phyloP scores from a whole-genome alignment of 441 rosid genomes.

The Syzygium malaccense region DNA sequence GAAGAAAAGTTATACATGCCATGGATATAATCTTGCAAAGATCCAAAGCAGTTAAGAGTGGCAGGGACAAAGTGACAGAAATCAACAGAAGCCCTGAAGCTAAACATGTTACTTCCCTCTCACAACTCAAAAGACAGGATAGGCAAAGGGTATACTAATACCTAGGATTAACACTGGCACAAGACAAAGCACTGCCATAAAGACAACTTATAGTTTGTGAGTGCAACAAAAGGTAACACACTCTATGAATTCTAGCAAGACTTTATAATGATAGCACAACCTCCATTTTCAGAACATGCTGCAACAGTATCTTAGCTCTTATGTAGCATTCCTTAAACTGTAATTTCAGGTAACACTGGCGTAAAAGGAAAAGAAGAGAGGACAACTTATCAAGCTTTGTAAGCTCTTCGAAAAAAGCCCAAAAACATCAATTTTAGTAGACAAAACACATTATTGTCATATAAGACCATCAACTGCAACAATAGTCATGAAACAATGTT shows the following conservation, averaged over 20 bases:
- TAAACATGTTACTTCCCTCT: background rate
- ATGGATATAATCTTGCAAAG: background rate
- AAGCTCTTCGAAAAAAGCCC: background rate
- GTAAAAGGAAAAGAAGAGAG: background rate
- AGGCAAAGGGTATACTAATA: background rate
- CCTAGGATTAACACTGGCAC: background rate
- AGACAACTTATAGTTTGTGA: background rate
- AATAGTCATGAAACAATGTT: background rate
- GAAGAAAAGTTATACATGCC: background rate
- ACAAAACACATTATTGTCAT: background rate
- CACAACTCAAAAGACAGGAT: background rate
- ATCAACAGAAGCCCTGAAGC: background rate
- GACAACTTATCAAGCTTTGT: background rate
- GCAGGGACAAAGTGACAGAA: background rate
- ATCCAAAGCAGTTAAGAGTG: background rate
- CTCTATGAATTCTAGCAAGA: background rate
- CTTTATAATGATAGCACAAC: background rate
- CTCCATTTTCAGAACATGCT: background rate
- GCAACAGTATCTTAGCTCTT: background rate
- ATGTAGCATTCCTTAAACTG: background rate
- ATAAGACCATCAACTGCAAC: background rate
- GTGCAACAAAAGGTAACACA: background rate
- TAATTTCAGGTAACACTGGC: background rate
- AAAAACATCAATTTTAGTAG: background rate
- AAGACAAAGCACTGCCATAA: background rate